Conservation (phyloP, 2,329 filamentous ascomycete genomes). For the Phoma sp. region DNA sequence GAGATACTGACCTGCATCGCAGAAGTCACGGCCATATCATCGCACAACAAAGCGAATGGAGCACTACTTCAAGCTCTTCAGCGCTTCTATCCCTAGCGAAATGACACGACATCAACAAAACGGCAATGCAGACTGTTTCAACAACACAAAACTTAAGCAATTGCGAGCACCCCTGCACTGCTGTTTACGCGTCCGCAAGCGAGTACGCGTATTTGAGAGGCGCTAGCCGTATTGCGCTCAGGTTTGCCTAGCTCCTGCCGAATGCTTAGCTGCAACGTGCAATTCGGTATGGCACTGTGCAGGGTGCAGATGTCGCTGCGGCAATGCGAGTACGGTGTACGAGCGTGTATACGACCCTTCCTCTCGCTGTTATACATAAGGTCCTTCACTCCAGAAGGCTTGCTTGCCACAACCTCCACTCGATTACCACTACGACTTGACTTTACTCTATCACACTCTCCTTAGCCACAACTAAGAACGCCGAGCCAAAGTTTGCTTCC, state of each 20-base stretch:
- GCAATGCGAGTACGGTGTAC: slow-evolving; percentile 3
- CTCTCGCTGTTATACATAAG: slow-evolving; percentile 1
- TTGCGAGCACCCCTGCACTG: background rate
- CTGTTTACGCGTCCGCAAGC: slow-evolving; percentile 5
- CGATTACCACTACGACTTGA: background rate
- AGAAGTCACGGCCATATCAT: background rate
- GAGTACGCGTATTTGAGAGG: slow-evolving; percentile 11
- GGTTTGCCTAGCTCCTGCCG: background rate
- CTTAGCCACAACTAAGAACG: background rate
- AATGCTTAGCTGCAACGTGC: background rate
- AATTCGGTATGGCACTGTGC: background rate
- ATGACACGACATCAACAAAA: background rate
- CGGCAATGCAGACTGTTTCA: background rate
- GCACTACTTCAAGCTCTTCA: background rate
- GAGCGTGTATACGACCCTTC: background rate
- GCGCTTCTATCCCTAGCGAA: background rate
- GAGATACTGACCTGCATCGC: background rate
- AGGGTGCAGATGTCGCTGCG: background rate
- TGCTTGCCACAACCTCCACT: background rate
- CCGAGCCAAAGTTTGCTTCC: background rate
- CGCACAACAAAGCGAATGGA: background rate
- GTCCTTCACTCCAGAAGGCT: background rate
- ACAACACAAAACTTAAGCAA: background rate
- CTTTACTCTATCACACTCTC: background rate
- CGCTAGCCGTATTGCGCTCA: background rate